Percentiles rank a stretch among this genome's conserved stretches.
phyloP scores from a whole-genome alignment of 2,329 filamentous ascomycete genomes.

The Calonectria pseudoreteaudii region DNA sequence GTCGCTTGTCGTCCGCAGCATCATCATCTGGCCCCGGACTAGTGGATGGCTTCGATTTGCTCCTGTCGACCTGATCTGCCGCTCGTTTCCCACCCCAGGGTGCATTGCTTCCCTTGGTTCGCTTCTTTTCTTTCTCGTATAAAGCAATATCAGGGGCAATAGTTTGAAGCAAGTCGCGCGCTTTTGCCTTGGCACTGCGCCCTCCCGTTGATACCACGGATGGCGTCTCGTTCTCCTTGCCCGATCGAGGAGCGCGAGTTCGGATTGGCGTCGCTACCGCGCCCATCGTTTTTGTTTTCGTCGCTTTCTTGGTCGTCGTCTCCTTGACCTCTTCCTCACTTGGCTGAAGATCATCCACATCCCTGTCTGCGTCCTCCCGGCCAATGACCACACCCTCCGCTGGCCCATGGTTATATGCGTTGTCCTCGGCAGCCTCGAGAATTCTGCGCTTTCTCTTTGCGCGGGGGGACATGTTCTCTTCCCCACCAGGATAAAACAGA shows the following conservation, averaged over 20 bases:
- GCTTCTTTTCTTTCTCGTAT: constrained; percentile 94
- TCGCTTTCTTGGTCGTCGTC: constrained; percentile 43
- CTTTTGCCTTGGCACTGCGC: constrained; percentile 89
- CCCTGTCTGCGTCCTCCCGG: constrained; percentile 51
- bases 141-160: constrained; percentile 87
- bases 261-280: constrained; percentile 55
- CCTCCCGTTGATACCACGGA: constrained; percentile 75
- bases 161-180: constrained; percentile 79
- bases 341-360: constrained; percentile 59
- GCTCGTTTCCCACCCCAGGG: constrained; percentile 74
- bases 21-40: constrained; percentile 60
- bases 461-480: constrained; percentile 55
- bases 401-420: constrained; percentile 59
- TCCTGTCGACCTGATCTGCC: constrained; percentile 68
- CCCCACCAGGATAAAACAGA: constrained; percentile 76
- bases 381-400: constrained; percentile 61
- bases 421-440: constrained; percentile 62
- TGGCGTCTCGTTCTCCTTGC: constrained; percentile 88
- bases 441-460: constrained; percentile 64
- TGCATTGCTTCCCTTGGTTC: constrained; percentile 62
- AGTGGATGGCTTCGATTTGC: constrained; percentile 59
- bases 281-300: constrained; percentile 31
- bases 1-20: constrained; percentile 60
- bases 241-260: constrained; percentile 61
- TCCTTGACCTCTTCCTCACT: constrained; percentile 49